Evolutionary conservation across 1,284 basidiomycete genomes (phyloP), one percentile per base, ranked within the genome.

Genomic region (Schizophyllum commune): DNA sequence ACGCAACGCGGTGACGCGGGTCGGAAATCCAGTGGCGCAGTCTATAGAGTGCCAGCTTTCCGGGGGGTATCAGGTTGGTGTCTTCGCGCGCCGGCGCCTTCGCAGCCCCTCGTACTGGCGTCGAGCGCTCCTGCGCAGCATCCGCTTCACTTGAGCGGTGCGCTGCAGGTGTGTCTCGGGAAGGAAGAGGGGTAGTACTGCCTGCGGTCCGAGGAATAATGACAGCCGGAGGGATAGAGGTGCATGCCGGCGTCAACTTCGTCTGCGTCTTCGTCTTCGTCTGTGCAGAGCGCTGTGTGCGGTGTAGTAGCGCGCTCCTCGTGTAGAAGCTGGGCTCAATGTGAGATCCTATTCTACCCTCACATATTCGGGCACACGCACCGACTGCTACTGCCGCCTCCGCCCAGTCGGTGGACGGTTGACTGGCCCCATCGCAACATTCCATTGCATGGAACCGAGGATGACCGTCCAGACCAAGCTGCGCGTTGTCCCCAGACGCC

Each of bases 401-500:
- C 72, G 68, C 71, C 68, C 70, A 71, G 64, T 58, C 63, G 64
- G 67, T 67, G 71, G 70, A 74, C 70, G 73, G 73, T 71, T 67
- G 71, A 71, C 69, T 69, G 72, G 68, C 71, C 73, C 69, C 78
- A 78, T 78, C 76, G 74, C 75, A 75, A 78, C 78, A 80, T 80
- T 79, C 78, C 77, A 79, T 79, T 75, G 73, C 75, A 73, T 71
- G 20, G 34, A 52, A 33, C 22, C 21, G 19, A 20, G 70, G 64
- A 71, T 64, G 63, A 47, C 39, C 39, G 39, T 47, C 39, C 39
- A 47, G 13, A 17, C 39, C 39, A 17, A 47, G 39, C 39, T 47
- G 9, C 39, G 39, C 39, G 39, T 47, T 47, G 39, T 47, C 17
- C 17, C 39, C 39, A 17, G 17, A 47, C 39, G 39, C 39, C 39